Base-by-base conservation (phyloP, 1,284 basidiomycete genomes). In the Sporisorium scitamineum region DNA sequence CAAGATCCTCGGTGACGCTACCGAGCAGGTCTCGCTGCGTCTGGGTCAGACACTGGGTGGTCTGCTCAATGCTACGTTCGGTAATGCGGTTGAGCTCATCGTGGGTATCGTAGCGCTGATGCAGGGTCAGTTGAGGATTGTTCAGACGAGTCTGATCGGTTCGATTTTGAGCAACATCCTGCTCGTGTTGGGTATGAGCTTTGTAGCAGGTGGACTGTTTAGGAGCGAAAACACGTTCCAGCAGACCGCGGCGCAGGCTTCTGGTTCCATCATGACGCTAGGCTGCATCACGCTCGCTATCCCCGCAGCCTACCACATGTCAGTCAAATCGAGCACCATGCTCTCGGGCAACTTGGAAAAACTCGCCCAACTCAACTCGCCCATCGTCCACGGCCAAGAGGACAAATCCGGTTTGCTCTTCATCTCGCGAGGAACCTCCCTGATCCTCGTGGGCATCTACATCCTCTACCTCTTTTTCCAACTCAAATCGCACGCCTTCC, bases 281-380 rank as follows among this genome's bases (percentile, higher is more conserved):
- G 89, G 94, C 7, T 93, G 92, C 85, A 94, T 95, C 85, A 94
- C 94, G 29, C 89, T 97, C 44, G 92, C 95, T 70, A 92, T 97
- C 64, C 94, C 94, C n/a, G 94, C 94, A 32, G 94, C 94, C 0
- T 95, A 94, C 82, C 89, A 91, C 81, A 70, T 69, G 56, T 75
- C 75, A 27, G 44, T 71, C 34, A 74, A 64, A 24, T 47, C 57
- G 7, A 26, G 76, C 75, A 80, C 84, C 44, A 81, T 86, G 53
- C 75, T 86, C 0, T 84, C 84, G 4, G 76, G 78, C 37, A 62
- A 72, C 27, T 77, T 80, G 26, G 75, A 73, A 39, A 71, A 71
- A n/a, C 56, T 68, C 22, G 71, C 61, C 22, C 54, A 55, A 57
- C 27, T 65, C 68, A 70, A 74, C 42, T 13, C 42, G 2, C 54